These are phyloP conservation scores for Paramyrothecium sp. DNA, from an alignment of 2,329 filamentous ascomycete genomes.

Conservation along the genomic window DNA sequence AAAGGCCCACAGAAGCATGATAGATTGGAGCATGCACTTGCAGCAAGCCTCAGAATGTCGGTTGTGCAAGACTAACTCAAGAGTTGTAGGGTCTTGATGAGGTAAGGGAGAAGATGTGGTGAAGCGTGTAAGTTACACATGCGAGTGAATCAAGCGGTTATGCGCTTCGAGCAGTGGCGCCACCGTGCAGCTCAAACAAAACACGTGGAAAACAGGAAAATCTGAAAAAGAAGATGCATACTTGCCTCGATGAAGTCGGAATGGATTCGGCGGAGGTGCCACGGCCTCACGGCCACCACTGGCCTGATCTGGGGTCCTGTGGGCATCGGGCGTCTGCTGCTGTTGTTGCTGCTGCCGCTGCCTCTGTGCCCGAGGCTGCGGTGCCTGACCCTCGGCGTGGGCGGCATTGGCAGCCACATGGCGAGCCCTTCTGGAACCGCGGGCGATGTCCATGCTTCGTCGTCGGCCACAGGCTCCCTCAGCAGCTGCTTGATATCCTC, in stretches of 20 bases:
- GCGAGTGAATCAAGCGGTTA: no score
- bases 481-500: not conserved
- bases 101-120: not conserved
- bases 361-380: slow-evolving; percentile 4
- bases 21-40: no score
- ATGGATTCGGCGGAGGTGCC: slow-evolving; percentile 31
- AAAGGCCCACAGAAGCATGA: no score
- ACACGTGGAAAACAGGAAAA: not conserved
- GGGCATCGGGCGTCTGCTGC: slow-evolving; percentile 19
- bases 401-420: slow-evolving; percentile 22
- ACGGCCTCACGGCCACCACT: slow-evolving; percentile 18
- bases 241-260: slow-evolving; percentile 35
- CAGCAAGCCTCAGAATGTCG: no score
- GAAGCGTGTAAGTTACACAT: not conserved
- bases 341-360: slow-evolving; percentile 9
- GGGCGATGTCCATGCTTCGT: slow-evolving; percentile 24
- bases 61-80: no score
- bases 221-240: slow-evolving; percentile 1
- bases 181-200: not conserved
- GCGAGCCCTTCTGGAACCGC: slow-evolving; percentile 27
- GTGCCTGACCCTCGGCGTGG: slow-evolving; percentile 8
- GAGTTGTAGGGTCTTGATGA: slow-evolving; percentile 6
- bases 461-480: not conserved
- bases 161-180: no score
- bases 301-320: slow-evolving; percentile 24